A percentile compares a stretch with the other conserved stretches of the same genome.
Conservation (phyloP, 441 rosid genomes). For the Euphorbia celastroides region DNA sequence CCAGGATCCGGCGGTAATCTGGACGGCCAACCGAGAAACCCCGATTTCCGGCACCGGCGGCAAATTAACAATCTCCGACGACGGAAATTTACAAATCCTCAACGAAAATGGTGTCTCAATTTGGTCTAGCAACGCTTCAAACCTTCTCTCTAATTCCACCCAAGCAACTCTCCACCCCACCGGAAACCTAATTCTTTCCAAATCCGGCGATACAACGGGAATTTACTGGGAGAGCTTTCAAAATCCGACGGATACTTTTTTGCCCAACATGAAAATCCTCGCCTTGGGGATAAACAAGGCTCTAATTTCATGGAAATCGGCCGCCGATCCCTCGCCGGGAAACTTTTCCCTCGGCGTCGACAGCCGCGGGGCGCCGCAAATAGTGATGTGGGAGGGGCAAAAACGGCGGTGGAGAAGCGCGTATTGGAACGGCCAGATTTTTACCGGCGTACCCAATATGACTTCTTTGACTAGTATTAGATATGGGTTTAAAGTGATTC, state of each 20-base stretch:
- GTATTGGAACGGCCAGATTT: conserved; percentile 55
- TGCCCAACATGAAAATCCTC: conserved; percentile 62
- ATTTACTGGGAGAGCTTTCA: conserved; percentile 66
- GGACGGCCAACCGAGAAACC: conserved; percentile 71
- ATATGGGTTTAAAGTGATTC: conserved; percentile 53
- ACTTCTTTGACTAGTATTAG: conserved; percentile 24
- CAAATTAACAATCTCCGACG: conserved; percentile 32
- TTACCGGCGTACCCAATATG: conserved; percentile 67
- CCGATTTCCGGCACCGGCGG: conserved; percentile 50
- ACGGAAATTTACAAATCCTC: conserved; percentile 50
- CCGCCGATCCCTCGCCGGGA: conserved; percentile 65
- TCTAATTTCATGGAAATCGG: conserved; percentile 66
- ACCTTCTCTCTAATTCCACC: conserved; percentile 26
- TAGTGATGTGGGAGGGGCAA: conserved; percentile 54
- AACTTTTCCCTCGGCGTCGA: conserved; percentile 59
- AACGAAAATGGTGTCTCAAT: conserved; percentile 30
- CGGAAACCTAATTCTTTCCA: conserved; percentile 48
- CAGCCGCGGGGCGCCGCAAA: conserved; percentile 59
- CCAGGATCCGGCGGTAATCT: conserved; percentile 34
- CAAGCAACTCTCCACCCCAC: conserved; percentile 25
- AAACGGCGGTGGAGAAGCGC: conserved; percentile 83
- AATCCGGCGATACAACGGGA: conserved; percentile 15
- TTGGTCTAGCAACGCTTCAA: conserved; percentile 49
- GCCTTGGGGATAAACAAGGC: conserved; percentile 42
- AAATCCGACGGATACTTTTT: conserved; percentile 57